Conservation (phyloP, 2,329 filamentous ascomycete genomes). For the Epichloe uncinata region DNA sequence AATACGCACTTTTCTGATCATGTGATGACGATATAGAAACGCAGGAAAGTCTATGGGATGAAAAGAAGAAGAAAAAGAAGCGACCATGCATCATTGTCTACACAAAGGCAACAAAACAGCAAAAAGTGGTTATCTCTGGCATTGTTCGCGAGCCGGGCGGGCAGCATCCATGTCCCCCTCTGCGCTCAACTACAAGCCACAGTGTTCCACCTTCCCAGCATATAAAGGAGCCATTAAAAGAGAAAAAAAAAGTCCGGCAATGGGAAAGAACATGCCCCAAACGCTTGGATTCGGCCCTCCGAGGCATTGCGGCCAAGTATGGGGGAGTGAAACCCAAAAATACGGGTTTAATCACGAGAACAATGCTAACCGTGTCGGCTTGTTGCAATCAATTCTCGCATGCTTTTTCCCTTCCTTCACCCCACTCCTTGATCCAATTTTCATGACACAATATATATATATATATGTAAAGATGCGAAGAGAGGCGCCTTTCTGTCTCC, state of each 20-base stretch:
- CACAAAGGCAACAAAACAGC: background rate
- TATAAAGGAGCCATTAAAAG: background rate
- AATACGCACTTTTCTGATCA: background rate
- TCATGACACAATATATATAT: conserved; percentile 4
- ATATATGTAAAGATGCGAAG: background rate
- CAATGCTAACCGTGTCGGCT: conserved; percentile 1
- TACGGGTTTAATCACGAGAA: background rate
- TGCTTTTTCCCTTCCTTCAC: conserved; percentile 1
- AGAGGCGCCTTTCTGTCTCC: background rate
- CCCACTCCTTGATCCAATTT: conserved; percentile 5
- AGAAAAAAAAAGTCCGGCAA: background rate
- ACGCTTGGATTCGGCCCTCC: background rate
- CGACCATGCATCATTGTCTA: background rate
- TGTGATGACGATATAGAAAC: background rate
- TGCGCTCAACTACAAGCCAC: background rate
- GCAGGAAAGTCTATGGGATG: conserved; percentile 5
- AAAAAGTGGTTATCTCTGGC: background rate
- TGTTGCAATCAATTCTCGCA: conserved; percentile 1
- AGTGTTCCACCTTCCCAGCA: background rate
- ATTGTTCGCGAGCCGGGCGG: background rate
- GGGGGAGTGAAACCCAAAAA: background rate
- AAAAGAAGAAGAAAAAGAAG: background rate
- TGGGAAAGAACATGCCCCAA: background rate
- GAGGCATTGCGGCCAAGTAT: background rate
- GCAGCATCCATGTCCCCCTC: background rate